These are phyloP conservation scores for Phytomonas serpens DNA, from an alignment of 208 protist genomes.

Conservation along the genomic window DNA sequence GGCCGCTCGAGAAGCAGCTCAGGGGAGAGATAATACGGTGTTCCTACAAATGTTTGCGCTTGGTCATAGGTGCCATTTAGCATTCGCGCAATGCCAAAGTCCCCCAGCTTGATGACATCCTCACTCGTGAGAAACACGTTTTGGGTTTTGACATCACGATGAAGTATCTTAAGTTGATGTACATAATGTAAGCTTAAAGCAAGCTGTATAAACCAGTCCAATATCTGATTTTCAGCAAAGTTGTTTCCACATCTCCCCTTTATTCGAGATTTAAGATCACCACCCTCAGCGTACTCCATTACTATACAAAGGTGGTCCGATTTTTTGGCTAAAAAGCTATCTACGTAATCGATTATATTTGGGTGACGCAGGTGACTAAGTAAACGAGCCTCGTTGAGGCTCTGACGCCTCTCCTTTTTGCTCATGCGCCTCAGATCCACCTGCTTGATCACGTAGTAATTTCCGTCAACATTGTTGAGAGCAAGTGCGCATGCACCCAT, in stretches of 20 bases:
- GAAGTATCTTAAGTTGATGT: constrained; percentile 89
- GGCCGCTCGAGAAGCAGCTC: constrained; percentile 89
- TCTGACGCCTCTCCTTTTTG: constrained; percentile 85
- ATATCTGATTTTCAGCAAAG: constrained; percentile 75
- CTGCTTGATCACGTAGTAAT: constrained; percentile 93
- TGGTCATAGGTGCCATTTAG: constrained; percentile 88
- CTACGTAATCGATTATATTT: constrained; percentile 93
- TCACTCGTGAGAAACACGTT: constrained; percentile 91
- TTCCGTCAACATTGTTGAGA: constrained; percentile 87
- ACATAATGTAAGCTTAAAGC: constrained; percentile 86
- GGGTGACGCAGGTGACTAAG: constrained; percentile 88
- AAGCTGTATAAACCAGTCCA: constrained; percentile 89
- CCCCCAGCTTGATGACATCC: constrained; percentile 87
- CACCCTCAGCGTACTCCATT: constrained; percentile 90
- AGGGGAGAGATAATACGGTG: constrained; percentile 92
- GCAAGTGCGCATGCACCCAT: constrained; percentile 91
- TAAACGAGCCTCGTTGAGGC: constrained; percentile 87
- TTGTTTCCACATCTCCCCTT: constrained; percentile 73
- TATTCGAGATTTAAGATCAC: constrained; percentile 72
- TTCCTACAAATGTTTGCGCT: constrained; percentile 92
- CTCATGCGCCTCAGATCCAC: constrained; percentile 84
- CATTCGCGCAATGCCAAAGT: constrained; percentile 92
- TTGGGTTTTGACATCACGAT: constrained; percentile 92
- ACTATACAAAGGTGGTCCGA: constrained; percentile 90
- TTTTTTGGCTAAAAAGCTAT: constrained; percentile 85